These are phyloP conservation scores for Chlorociboria aeruginascens DNA, from an alignment of 495 filamentous ascomycete species.

Conservation along the genomic window DNA sequence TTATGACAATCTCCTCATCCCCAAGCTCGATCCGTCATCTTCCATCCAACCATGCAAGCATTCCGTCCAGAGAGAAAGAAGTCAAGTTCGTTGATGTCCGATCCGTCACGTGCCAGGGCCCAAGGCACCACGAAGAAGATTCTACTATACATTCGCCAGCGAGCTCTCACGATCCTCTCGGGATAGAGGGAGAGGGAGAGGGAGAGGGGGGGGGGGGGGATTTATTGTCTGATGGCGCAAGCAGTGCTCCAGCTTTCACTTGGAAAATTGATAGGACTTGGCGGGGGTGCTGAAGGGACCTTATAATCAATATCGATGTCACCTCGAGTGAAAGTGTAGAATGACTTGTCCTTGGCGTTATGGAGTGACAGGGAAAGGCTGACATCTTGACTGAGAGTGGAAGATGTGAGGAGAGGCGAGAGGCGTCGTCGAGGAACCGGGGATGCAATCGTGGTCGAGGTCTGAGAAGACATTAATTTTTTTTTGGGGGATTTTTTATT, in stretches of 20 bases:
- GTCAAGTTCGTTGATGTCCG: neutral
- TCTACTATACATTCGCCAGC: neutral
- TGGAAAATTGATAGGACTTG: conserved; percentile 32
- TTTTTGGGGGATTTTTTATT: no score
- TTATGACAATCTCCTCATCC: neutral
- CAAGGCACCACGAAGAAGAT: neutral
- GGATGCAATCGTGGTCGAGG: conserved; percentile 12
- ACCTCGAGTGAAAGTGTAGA: conserved; percentile 11
- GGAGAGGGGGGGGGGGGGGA: neutral
- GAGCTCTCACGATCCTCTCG: neutral
- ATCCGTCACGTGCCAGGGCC: neutral
- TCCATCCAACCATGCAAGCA: no score
- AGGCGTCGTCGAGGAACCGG: conserved; percentile 14
- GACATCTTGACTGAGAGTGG: conserved; percentile 31
- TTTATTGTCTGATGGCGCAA: conserved; percentile 12
- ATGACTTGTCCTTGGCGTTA: conserved; percentile 21
- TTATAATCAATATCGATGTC: conserved; percentile 19
- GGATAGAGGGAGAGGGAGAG: neutral
- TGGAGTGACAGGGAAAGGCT: conserved; percentile 28
- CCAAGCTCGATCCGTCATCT: neutral
- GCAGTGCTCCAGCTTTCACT: conserved; percentile 19
- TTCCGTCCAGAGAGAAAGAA: no score
- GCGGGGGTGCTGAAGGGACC: conserved; percentile 35
- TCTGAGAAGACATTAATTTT: conserved; percentile 22
- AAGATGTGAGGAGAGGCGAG: conserved; percentile 21